A percentile compares a stretch with the other conserved stretches of the same genome.
Evolutionary conservation across 78 protist species (phyloP).

Genomic region (Ministeria vibrans): DNA sequence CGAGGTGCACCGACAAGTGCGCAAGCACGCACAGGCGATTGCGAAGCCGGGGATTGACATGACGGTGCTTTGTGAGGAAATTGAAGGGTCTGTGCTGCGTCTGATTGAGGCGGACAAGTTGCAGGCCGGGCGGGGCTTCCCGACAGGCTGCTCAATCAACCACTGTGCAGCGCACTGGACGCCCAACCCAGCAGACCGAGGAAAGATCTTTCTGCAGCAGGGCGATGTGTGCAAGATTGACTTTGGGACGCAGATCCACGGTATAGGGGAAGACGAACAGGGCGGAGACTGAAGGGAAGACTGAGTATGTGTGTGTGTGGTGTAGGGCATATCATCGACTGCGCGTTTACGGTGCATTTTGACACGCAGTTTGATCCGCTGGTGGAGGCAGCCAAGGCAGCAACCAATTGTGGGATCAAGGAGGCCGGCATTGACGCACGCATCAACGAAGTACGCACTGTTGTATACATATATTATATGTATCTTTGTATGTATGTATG

Average conservation of each 20-base stretch:
- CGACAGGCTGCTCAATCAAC: constrained; percentile 92
- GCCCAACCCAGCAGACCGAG: constrained; percentile 97
- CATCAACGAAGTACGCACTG: constrained; percentile 57
- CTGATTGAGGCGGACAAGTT: constrained; percentile 71
- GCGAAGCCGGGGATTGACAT: constrained; percentile 79
- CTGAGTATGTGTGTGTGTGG: too few species aligned
- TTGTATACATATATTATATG: background rate
- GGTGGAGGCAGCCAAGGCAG: constrained; percentile 52
- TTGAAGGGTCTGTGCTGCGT: constrained; percentile 53
- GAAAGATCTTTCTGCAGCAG: constrained; percentile 80
- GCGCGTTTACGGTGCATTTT: constrained; percentile 88
- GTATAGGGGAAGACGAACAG: too few species aligned
- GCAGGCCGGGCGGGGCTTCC: constrained; percentile 85
- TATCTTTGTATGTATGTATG: constrained; percentile 12
- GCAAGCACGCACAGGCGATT: constrained; percentile 43
- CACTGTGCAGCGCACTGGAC: constrained; percentile 96
- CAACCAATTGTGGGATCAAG: constrained; percentile 66
- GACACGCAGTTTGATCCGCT: constrained; percentile 77
- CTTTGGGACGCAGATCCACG: constrained; percentile 95
- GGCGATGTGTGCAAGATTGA: constrained; percentile 95
- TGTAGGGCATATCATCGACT: constrained; percentile 91
- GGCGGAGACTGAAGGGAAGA: too few species aligned
- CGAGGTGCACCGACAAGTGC: constrained; percentile 60
- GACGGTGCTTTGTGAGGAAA: constrained; percentile 60
- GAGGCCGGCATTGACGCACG: constrained; percentile 92